Evolutionary conservation across 2,329 filamentous ascomycete species (phyloP), one percentile per base, ranked within the genome.

Genomic region (Nemania abortiva): DNA sequence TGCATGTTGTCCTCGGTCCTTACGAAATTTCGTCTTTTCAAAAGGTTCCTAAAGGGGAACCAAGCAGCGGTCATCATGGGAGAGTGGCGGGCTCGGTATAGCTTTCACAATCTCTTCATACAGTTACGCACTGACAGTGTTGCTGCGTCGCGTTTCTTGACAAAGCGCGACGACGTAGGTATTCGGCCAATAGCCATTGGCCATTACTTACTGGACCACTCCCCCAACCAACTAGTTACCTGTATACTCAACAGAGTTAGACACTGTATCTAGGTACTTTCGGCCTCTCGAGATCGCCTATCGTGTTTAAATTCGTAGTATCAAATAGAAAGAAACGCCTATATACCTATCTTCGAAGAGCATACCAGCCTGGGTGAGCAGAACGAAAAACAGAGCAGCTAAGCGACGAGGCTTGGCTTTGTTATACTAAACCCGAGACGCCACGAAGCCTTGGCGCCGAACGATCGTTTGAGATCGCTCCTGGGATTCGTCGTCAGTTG

Each of bases 391-490:
- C 10, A 2, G 37, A 22, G 1, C 18, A 59, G 47, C 18, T 18
- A 55, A 55, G 49, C 53, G 34, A 56, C 13, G 50, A 50, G 27
- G 56, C 45, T 50, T 29, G 31, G 39, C 39, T 24, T 27, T 27
- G 24, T 18, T 49, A 45, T 59, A 31, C 50, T 61, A 56, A 64
- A 68, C 39, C 47, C 65, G 65, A 64, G 65, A 70, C 68, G 42
- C 39, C 0, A 52, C 20, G 34, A 54, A 29, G 31, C n/a, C 50
- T 68, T 68, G 52, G 68, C 68, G 37, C 60, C 60, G 65, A 68
- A 70, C 64, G 31, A 68, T 67, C 20, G 68, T 67, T 70, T 68
- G 68, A 65, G 68, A 70, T 70, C 68, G 60, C 55, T 42, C 56
- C 68, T 62, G 29, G 65, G 65, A 57, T 68, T 55, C 53, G 54